phyloP scores from a whole-genome alignment of 345 rosid genomes.

The Clarkia xantiana region DNA sequence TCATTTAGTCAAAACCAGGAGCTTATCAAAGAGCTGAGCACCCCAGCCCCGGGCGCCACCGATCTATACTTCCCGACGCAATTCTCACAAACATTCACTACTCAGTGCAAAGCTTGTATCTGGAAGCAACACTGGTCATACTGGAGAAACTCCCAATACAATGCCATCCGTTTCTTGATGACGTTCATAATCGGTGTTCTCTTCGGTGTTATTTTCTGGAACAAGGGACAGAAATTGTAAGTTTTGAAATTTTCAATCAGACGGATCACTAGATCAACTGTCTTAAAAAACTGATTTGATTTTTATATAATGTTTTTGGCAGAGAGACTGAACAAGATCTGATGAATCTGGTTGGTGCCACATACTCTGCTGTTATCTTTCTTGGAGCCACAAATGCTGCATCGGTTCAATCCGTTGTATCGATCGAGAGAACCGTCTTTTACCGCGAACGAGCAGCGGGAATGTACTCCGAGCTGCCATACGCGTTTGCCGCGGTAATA shows the following conservation, averaged over 20 bases:
- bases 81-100: constrained; percentile 19
- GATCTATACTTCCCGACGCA: constrained; percentile 26
- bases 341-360: constrained; percentile 24
- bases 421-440: constrained; percentile 30
- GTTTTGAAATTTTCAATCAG: no score
- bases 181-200: constrained; percentile 16
- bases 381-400: constrained; percentile 31
- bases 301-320: not conserved
- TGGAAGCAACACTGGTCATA: constrained; percentile 38
- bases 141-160: constrained; percentile 30
- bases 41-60: constrained; percentile 17
- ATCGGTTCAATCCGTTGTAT: constrained; percentile 23
- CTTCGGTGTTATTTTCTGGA: constrained; percentile 28
- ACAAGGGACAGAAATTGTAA: constrained; percentile 21
- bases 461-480: constrained; percentile 32
- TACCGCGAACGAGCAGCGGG: constrained; percentile 36
- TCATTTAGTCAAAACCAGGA: constrained; percentile 21
- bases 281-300: no score
- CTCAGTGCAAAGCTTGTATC: constrained; percentile 28
- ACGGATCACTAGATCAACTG: no score
- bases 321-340: constrained; percentile 18
- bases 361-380: constrained; percentile 24
- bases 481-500: constrained; percentile 28
- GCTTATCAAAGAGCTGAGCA: constrained; percentile 23
- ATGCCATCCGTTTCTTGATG: constrained; percentile 19